Percentiles rank a stretch among this genome's conserved stretches.
These are phyloP conservation scores for Tetrapyrgos nigripes DNA, from an alignment of 1,284 basidiomycete species.

Conservation along the genomic window DNA sequence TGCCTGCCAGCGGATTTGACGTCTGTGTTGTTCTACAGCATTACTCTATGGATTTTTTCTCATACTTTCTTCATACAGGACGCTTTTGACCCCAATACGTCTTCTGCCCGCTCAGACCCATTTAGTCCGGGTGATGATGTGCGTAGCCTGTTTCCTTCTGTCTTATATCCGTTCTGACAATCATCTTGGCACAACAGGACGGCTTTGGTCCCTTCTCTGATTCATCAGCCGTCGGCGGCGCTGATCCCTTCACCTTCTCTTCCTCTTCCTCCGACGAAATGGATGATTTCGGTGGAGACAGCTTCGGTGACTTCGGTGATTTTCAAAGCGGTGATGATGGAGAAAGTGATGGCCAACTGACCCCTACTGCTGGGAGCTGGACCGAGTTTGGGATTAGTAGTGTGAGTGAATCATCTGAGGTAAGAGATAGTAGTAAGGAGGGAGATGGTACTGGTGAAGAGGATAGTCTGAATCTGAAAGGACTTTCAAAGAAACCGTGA, in stretches of 20 bases:
- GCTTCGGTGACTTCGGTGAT: conserved; percentile 80
- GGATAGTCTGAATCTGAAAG: not conserved
- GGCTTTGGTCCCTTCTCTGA: conserved; percentile 83
- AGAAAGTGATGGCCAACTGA: conserved; percentile 56
- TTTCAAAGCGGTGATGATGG: conserved; percentile 61
- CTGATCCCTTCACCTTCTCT: conserved; percentile 69
- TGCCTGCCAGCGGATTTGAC: conserved; percentile 60
- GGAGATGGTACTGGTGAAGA: not conserved
- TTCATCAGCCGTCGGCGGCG: conserved; percentile 49
- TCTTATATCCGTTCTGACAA: conserved; percentile 7
- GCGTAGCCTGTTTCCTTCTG: conserved; percentile 27
- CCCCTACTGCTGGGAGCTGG: conserved; percentile 73
- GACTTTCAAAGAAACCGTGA: no score
- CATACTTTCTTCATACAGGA: no score
- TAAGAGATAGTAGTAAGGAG: not conserved
- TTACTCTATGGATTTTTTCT: conserved; percentile 3
- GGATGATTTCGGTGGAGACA: conserved; percentile 64
- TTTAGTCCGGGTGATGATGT: conserved; percentile 63
- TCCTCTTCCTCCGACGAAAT: conserved; percentile 63
- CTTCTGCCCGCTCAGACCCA: conserved; percentile 46
- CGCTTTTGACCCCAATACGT: conserved; percentile 51
- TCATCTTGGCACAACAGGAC: conserved; percentile 45
- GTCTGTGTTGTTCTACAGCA: conserved; percentile 42
- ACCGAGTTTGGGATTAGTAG: conserved; percentile 34
- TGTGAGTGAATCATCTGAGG: conserved; percentile 1